phyloP scores from a whole-genome alignment of 2,329 filamentous ascomycete genomes.

The Endothia cerciana region DNA sequence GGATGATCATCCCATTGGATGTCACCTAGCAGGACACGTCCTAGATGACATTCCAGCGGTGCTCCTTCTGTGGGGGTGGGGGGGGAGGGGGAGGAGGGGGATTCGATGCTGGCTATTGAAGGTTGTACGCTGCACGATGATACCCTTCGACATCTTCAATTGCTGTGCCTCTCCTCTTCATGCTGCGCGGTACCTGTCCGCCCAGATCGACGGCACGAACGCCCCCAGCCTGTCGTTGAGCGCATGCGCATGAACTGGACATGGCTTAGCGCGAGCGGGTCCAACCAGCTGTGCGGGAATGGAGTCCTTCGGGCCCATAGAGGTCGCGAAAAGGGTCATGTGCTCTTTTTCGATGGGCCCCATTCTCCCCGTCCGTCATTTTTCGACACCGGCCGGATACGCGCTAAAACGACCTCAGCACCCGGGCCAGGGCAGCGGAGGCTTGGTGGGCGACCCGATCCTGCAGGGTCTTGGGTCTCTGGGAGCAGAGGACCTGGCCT shows the following conservation, averaged over 20 bases:
- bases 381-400: slow-evolving; percentile 24
- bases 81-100: background rate
- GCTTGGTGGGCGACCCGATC: slow-evolving; percentile 27
- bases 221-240: background rate
- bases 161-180: background rate
- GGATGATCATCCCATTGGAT: too few relatives aligned
- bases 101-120: background rate
- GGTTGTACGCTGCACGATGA: background rate
- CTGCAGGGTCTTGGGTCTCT: slow-evolving; percentile 21
- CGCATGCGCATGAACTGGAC: slow-evolving; percentile 3
- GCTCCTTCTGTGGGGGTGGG: too few relatives aligned
- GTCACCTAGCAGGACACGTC: too few relatives aligned
- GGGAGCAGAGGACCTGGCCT: background rate
- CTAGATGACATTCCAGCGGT: too few relatives aligned
- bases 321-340: slow-evolving; percentile 17
- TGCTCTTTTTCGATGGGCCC: slow-evolving; percentile 12
- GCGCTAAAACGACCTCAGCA: slow-evolving; percentile 28
- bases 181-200: slow-evolving; percentile 4
- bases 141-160: background rate
- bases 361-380: slow-evolving; percentile 9
- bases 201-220: slow-evolving; percentile 1
- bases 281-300: slow-evolving; percentile 12
- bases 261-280: slow-evolving; percentile 7
- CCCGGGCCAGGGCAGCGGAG: slow-evolving; percentile 23
- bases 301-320: slow-evolving; percentile 7